These are phyloP conservation scores for Aspergillus niger DNA, from an alignment of 2,329 filamentous ascomycete species.

Conservation along the genomic window DNA sequence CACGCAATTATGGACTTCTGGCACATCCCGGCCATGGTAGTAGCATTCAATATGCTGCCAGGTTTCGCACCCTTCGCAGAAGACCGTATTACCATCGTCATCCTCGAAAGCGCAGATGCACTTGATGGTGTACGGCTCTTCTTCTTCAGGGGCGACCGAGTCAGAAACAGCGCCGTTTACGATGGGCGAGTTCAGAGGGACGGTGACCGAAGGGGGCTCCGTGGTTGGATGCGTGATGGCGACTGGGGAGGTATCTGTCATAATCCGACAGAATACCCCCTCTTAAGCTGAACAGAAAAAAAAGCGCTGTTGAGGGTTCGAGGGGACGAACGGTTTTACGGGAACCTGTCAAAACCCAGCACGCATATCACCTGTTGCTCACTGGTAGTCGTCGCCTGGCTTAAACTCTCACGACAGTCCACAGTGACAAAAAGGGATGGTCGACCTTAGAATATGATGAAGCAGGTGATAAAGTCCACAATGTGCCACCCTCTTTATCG, in stretches of 20 bases:
- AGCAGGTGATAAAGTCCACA: neutral
- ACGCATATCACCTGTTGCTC: slow-evolving; percentile 26
- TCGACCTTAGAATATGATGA: neutral
- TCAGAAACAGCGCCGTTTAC: slow-evolving; percentile 47
- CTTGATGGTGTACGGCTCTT: slow-evolving; percentile 80
- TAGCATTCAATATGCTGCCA: slow-evolving; percentile 99
- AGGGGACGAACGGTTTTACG: slow-evolving; percentile 18
- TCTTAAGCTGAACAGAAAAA: slow-evolving; percentile 36
- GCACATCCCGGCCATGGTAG: slow-evolving; percentile 77
- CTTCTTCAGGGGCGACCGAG: slow-evolving; percentile 45
- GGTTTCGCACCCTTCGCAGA: slow-evolving; percentile 92
- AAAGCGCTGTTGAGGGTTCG: slow-evolving; percentile 25
- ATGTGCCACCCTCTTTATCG: slow-evolving; percentile 1
- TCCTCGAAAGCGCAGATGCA: slow-evolving; percentile 93
- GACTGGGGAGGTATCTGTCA: slow-evolving; percentile 56
- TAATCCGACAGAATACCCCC: slow-evolving; percentile 55
- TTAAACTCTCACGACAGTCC: neutral
- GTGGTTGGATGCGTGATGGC: slow-evolving; percentile 52
- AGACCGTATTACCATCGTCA: slow-evolving; percentile 97
- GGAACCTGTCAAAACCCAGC: slow-evolving; percentile 22
- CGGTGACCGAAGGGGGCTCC: slow-evolving; percentile 50
- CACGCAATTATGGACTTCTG: slow-evolving; percentile 78
- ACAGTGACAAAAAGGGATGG: neutral
- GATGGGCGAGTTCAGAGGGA: slow-evolving; percentile 44
- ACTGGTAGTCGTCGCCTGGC: slow-evolving; percentile 6